Evolutionary conservation across 345 rosid genomes (phyloP), one percentile per base, ranked within the genome.

Genomic region (Melaleuca quinquenervia): DNA sequence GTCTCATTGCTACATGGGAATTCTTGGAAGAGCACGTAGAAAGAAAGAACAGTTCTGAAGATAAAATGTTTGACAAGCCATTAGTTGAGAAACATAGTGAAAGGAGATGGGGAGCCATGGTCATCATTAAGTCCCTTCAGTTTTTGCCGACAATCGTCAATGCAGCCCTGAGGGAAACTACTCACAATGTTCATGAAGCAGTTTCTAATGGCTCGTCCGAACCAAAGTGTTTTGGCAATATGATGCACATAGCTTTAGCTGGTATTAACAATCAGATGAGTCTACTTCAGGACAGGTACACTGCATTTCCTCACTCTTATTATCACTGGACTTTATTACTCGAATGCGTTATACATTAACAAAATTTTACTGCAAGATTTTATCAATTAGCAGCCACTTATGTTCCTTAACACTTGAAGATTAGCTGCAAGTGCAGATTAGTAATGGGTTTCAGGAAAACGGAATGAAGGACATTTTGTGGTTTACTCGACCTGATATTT

Each of bases 201-300:
- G 53, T 85, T 85, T 48, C 90, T 62, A 89, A 85, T 86, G 93
- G 87, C 88, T 89, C 91, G n/a, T 82, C 24, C 6, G 90, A 91
- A 83, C 87, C 94, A 86, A 83, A 91, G 83, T 86, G 86, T 89
- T 93, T 88, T 91, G 98, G 98, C 80, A 96, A 98, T 91, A 96
- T 98, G 98, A 92, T 98, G 98, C 99, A 98, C 88, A 93, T 98
- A 89, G 98, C 96, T 84, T 88, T 98, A 89, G 99, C 89, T 82
- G 99, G 99, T 84, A 94, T 94, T 90, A 98, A 98, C 91, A 98
- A 98, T 90, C 99, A 93, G 92, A 98, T 96, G 99, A 96, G 98
- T 86, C 93, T 94, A 83, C 99, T 98, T 88, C 99, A 96, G 92
- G 99, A 98, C 88, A 96, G 99, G 99, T 98, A 94, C 49, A 52